Evolutionary conservation across 2,329 filamentous ascomycete species (phyloP).

Genomic region (Endoconidiophora polonica): DNA sequence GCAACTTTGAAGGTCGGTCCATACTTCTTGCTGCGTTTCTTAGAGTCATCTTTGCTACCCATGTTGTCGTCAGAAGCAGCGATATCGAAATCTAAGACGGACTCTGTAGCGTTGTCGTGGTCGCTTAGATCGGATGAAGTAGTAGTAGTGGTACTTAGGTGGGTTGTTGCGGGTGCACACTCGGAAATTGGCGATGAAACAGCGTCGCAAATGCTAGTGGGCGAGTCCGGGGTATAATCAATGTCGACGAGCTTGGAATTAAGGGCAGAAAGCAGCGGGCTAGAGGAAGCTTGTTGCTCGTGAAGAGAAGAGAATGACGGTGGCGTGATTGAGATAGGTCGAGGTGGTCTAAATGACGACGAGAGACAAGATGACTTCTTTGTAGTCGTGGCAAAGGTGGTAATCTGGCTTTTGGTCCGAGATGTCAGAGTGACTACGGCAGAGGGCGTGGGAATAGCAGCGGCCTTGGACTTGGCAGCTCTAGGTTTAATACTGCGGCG

Average conservation of each 20-base stretch:
- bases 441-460: conserved; percentile 8
- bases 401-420: conserved; percentile 4
- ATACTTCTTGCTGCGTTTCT: conserved; percentile 12
- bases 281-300: neutral
- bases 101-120: neutral
- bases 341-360: conserved; percentile 2
- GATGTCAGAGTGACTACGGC: neutral
- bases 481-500: conserved; percentile 9
- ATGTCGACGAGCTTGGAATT: neutral
- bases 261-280: conserved; percentile 4
- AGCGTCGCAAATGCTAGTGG: conserved; percentile 7
- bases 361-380: conserved; percentile 8
- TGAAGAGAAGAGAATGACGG: neutral
- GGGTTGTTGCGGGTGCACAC: neutral
- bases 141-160: neutral
- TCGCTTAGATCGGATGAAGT: neutral
- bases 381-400: conserved; percentile 9
- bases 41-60: conserved; percentile 9
- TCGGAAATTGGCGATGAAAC: conserved; percentile 4
- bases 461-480: conserved; percentile 9
- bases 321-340: conserved; percentile 5
- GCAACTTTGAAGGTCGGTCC: conserved; percentile 13
- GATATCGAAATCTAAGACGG: neutral
- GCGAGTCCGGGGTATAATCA: conserved; percentile 8
- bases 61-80: conserved; percentile 4